Percentiles rank a stretch among this genome's conserved stretches.
phyloP scores from a whole-genome alignment of 768 basidiomycete species.

The Amanita muscaria region DNA sequence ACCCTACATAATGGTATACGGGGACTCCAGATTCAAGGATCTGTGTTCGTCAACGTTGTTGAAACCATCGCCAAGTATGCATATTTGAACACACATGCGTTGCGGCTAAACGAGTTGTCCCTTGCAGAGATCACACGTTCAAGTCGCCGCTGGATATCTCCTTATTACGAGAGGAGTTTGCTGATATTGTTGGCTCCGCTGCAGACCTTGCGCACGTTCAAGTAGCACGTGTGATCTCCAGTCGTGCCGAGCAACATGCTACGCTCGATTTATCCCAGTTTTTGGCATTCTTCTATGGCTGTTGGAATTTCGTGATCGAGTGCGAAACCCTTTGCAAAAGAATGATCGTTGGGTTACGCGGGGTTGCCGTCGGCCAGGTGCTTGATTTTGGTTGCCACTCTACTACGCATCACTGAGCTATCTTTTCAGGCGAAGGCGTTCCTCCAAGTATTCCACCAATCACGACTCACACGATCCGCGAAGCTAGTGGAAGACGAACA shows the following conservation, averaged over 20 bases:
- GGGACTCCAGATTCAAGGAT: conserved; percentile 54
- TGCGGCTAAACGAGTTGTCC: not conserved
- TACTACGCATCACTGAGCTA: conserved; percentile 1
- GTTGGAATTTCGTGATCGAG: conserved; percentile 84
- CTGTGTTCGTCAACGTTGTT: conserved; percentile 50
- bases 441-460: conserved; percentile 78
- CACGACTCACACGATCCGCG: conserved; percentile 69
- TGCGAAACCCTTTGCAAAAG: conserved; percentile 79
- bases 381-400: conserved; percentile 6
- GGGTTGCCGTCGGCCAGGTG: conserved; percentile 78
- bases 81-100: not conserved
- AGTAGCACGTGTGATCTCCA: conserved; percentile 66
- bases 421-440: conserved; percentile 70
- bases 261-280: conserved; percentile 67
- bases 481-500: conserved; percentile 93
- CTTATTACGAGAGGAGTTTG: conserved; percentile 54
- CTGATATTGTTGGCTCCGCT: conserved; percentile 69
- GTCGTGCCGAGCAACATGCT: conserved; percentile 74
- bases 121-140: not conserved
- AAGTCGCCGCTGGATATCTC: conserved; percentile 36
- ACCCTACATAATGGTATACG: conserved; percentile 58
- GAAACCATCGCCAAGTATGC: conserved; percentile 29
- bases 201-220: conserved; percentile 83
- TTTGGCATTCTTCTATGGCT: conserved; percentile 69
- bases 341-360: conserved; percentile 91